Evolutionary conservation across 2,329 filamentous ascomycete genomes (phyloP).

Genomic region (Juglanconis oblonga): DNA sequence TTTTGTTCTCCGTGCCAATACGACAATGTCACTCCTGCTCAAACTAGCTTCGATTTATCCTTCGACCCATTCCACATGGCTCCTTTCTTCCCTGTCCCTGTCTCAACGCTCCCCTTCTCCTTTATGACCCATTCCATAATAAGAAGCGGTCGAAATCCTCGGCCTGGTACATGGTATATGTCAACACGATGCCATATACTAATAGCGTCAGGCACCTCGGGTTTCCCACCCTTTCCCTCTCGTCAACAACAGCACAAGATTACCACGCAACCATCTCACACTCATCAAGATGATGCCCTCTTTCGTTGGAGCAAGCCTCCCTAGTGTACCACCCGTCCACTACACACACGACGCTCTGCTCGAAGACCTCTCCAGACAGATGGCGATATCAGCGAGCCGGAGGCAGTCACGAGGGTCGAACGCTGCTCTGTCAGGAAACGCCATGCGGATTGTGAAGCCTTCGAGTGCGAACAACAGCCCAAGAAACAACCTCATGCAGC

Average conservation of each 20-base stretch:
- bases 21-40: slow-evolving; percentile 24
- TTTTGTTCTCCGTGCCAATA: slow-evolving; percentile 29
- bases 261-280: background rate
- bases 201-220: slow-evolving; percentile 14
- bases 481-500: slow-evolving; percentile 45
- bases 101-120: slow-evolving; percentile 19
- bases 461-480: slow-evolving; percentile 69
- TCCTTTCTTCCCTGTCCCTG: slow-evolving; percentile 20
- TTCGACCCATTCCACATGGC: slow-evolving; percentile 21
- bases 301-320: slow-evolving; percentile 30
- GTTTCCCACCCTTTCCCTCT: background rate
- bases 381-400: slow-evolving; percentile 44
- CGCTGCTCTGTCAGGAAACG: slow-evolving; percentile 45
- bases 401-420: slow-evolving; percentile 48
- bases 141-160: slow-evolving; percentile 17
- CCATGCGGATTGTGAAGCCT: slow-evolving; percentile 63
- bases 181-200: slow-evolving; percentile 17
- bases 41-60: slow-evolving; percentile 27
- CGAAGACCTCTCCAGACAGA: slow-evolving; percentile 52
- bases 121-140: slow-evolving; percentile 19
- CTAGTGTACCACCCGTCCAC: slow-evolving; percentile 27
- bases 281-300: slow-evolving; percentile 29
- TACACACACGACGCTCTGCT: slow-evolving; percentile 43
- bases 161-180: slow-evolving; percentile 15
- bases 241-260: background rate